phyloP scores from a whole-genome alignment of 2,329 filamentous ascomycete species.

The Neofusicoccum umdonicola region DNA sequence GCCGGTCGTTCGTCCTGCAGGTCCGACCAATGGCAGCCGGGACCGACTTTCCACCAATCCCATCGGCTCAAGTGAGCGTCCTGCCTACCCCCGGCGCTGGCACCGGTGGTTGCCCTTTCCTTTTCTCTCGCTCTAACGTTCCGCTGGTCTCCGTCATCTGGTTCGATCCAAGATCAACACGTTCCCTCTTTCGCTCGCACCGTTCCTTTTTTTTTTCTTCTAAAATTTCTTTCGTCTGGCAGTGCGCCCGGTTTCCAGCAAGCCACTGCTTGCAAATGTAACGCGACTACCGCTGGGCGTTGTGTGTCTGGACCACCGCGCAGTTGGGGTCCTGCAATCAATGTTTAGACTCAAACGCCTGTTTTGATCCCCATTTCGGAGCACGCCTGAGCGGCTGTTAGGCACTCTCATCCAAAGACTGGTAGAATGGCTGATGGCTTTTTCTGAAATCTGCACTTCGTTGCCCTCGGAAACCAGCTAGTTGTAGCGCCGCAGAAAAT shows the following conservation, averaged over 20 bases:
- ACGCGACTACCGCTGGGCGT: neutral
- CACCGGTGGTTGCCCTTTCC: neutral
- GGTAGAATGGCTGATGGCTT: no score
- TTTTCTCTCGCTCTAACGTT: no score
- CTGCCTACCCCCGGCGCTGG: neutral
- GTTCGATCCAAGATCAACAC: no score
- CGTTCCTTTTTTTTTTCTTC: neutral
- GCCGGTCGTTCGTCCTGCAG: neutral
- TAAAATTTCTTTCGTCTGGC: neutral
- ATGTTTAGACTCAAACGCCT: neutral
- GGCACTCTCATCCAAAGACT: no score
- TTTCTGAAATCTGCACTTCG: neutral
- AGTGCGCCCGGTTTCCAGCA: neutral
- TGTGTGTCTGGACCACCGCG: neutral
- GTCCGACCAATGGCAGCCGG: neutral
- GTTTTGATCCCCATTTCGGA: neutral
- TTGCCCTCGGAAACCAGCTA: neutral
- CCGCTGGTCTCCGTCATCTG: no score
- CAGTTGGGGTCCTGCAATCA: neutral
- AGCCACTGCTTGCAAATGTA: neutral
- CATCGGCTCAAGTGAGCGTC: neutral
- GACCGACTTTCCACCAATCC: constrained; percentile 10
- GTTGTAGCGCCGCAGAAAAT: neutral
- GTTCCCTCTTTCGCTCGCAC: no score
- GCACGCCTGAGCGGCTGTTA: neutral